Evolutionary conservation across 2,329 filamentous ascomycete species (phyloP), one percentile per base, ranked within the genome.

Genomic region (Paraphoma sp.): DNA sequence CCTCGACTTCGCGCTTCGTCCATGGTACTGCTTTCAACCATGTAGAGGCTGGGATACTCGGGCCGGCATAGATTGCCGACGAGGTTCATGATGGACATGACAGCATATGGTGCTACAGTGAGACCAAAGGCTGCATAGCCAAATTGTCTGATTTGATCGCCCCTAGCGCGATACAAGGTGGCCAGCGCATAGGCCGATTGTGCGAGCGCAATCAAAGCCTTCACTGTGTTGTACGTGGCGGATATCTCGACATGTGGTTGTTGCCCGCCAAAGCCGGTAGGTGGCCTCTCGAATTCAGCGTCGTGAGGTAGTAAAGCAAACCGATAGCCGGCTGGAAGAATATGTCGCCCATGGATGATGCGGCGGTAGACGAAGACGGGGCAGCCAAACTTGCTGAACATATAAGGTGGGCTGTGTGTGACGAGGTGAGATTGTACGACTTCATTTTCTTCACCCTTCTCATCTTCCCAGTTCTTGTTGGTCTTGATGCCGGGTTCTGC

Each of bases 31-130:
- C 53, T 52, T 9, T 62, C 59, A 3, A 77, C 64, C 36, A 76
- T 53, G 51, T 73, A 76, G 9, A 75, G 23, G 1, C 55, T 57
- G 8, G 72, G 47, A 53, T 76, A 77, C 14, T 72, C 62, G 1
- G 72, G 72, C 2, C 54, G 45, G n/a, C 59, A 59, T 1, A 69
- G 36, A 30, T 62, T 63, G 5, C 68, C 70, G 4, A 73, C 5
- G 3, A 77, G 51, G 54, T 79, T 78, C n/a, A 77, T 45, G 4
- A 74, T 56, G 0, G 71, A 76, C 76, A 79, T 78, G 18, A 76
- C 43, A 4, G 70, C 56, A 46, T 77, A 78, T 0, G 74, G 75
- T 1, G 73, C 56, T 2, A 77, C 73, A 0, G 75, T 78, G 7
- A 78, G 62, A 3, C 71, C 69, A 49, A 75, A 78, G 0, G 75